Conservation (phyloP, 768 basidiomycete species). For the Mycena venus region DNA sequence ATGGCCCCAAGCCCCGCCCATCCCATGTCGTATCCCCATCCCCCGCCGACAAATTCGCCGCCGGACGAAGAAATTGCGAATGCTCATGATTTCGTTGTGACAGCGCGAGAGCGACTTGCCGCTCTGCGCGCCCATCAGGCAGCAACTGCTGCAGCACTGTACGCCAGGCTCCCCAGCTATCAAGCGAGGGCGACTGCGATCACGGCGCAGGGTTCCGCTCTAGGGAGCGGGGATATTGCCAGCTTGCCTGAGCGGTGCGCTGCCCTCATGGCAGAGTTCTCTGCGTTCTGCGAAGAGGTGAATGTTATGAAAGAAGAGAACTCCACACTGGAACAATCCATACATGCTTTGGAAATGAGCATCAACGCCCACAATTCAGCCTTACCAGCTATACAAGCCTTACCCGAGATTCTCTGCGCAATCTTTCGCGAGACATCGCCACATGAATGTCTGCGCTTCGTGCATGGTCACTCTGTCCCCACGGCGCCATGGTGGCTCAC, state of each 20-base stretch:
- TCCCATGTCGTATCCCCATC: background rate
- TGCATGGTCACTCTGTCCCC: background rate
- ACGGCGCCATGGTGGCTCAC: slow-evolving; percentile 3
- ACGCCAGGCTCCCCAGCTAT: too few species aligned
- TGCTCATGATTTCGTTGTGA: background rate
- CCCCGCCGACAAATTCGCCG: background rate
- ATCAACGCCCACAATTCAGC: background rate
- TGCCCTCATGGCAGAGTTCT: background rate
- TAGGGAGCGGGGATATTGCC: background rate
- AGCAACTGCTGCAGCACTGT: background rate
- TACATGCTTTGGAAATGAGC: background rate
- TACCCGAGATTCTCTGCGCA: slow-evolving; percentile 3
- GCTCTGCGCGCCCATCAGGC: background rate
- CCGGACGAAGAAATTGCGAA: background rate
- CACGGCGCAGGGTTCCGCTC: background rate
- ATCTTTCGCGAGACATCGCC: background rate
- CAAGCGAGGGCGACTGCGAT: background rate
- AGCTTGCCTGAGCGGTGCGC: background rate
- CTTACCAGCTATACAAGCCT: background rate
- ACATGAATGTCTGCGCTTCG: background rate
- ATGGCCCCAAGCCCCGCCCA: background rate
- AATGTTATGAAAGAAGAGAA: background rate
- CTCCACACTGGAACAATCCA: background rate
- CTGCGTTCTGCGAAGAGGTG: background rate
- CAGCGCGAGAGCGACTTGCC: background rate